A percentile compares a stretch with the other conserved stretches of the same genome.
Evolutionary conservation across 495 filamentous ascomycete species (phyloP).

Genomic region (Penicillium canariense): DNA sequence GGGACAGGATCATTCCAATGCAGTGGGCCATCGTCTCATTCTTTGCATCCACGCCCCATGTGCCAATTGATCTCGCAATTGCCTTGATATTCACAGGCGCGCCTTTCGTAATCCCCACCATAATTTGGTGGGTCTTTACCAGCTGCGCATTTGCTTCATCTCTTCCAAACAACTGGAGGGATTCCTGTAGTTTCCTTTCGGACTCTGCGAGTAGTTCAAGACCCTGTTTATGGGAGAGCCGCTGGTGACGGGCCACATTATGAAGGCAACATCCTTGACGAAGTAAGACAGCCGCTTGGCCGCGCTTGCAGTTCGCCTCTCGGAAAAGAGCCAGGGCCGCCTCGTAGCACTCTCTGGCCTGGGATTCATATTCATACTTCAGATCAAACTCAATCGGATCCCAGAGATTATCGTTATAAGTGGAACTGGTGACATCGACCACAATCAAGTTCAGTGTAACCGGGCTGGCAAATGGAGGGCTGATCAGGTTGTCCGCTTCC

Average conservation of each 20-base stretch:
- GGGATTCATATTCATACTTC: conserved; percentile 7
- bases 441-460: conserved; percentile 22
- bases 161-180: conserved; percentile 17
- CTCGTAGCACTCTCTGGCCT: conserved; percentile 12
- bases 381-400: conserved; percentile 20
- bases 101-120: conserved; percentile 18
- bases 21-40: conserved; percentile 21
- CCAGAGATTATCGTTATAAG: conserved; percentile 17
- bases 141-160: conserved; percentile 23
- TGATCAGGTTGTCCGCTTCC: conserved; percentile 20
- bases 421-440: neutral
- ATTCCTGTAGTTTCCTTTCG: conserved; percentile 11
- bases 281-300: conserved; percentile 23
- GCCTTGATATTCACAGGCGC: conserved; percentile 7
- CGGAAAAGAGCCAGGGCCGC: conserved; percentile 16
- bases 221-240: neutral
- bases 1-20: conserved; percentile 11
- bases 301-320: conserved; percentile 11
- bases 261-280: conserved; percentile 25
- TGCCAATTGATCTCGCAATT: conserved; percentile 19
- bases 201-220: conserved; percentile 9
- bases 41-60: conserved; percentile 16
- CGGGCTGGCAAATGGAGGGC: conserved; percentile 25
- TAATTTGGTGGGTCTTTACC: conserved; percentile 21
- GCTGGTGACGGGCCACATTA: conserved; percentile 9